A percentile compares a stretch with the other conserved stretches of the same genome.
phyloP scores from a whole-genome alignment of 257 asterid genomes.

The Scutellaria barbata region DNA sequence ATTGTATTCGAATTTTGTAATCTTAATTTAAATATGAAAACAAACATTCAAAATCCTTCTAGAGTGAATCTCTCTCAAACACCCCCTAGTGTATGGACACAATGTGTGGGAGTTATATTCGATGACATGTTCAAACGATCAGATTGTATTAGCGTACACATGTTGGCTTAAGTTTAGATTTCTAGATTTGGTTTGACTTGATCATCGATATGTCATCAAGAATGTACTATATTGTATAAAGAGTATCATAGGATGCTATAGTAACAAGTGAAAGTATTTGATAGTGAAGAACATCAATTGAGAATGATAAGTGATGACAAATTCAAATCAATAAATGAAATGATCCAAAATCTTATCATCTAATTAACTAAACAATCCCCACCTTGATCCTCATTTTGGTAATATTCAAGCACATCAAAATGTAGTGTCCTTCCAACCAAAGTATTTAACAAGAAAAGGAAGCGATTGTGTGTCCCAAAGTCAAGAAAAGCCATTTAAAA shows the following conservation, averaged over 20 bases:
- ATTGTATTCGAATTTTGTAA: no score
- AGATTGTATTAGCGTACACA: no score
- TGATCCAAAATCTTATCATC: conserved; percentile 25
- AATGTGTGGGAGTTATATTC: not conserved
- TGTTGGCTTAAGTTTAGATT: no score
- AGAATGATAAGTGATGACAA: conserved; percentile 12
- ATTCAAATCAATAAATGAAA: conserved; percentile 13
- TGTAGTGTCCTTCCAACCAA: conserved; percentile 19
- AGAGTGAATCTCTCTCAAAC: no score
- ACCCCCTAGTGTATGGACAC: no score
- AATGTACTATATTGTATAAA: no score
- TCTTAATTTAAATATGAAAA: no score
- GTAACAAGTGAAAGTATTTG: not conserved
- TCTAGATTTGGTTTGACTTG: no score
- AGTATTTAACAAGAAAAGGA: conserved; percentile 16
- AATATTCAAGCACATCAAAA: not conserved
- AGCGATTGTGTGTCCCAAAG: conserved; percentile 28
- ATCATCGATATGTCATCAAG: no score
- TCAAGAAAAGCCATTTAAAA: conserved; percentile 28
- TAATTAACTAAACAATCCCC: conserved; percentile 3
- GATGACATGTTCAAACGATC: no score
- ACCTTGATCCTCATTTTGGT: conserved; percentile 1
- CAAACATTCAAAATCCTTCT: no score
- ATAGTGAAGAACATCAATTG: not conserved
- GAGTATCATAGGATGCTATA: not conserved